phyloP scores from a whole-genome alignment of 2,329 filamentous ascomycete genomes.

The Teratosphaeria zuluensis region DNA sequence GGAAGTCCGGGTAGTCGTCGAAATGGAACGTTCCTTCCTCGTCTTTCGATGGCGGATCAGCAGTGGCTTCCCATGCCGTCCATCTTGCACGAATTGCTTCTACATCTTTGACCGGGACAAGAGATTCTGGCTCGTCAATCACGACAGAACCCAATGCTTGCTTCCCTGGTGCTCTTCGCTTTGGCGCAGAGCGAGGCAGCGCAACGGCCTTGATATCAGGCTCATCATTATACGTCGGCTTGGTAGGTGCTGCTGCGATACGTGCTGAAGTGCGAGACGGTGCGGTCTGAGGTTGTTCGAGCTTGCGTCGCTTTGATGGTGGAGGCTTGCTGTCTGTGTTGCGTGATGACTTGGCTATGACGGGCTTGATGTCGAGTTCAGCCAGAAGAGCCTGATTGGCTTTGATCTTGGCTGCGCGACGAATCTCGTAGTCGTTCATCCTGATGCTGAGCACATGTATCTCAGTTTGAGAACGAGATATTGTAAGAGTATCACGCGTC shows the following conservation, averaged over 20 bases:
- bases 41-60: conserved; percentile 33
- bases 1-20: conserved; percentile 33
- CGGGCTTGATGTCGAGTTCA: conserved; percentile 35
- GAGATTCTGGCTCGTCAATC: conserved; percentile 8
- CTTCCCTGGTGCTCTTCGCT: conserved; percentile 2
- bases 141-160: conserved; percentile 6
- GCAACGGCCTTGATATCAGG: conserved; percentile 17
- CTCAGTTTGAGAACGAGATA: neutral
- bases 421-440: conserved; percentile 38
- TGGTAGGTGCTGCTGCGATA: conserved; percentile 31
- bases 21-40: conserved; percentile 36
- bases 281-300: conserved; percentile 14
- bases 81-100: conserved; percentile 30
- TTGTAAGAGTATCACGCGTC: neutral
- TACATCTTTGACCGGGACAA: conserved; percentile 22
- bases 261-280: conserved; percentile 40
- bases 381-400: conserved; percentile 40
- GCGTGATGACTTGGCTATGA: conserved; percentile 9
- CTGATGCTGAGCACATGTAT: neutral
- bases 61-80: conserved; percentile 36
- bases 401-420: conserved; percentile 40
- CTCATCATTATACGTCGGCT: conserved; percentile 31
- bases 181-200: conserved; percentile 13
- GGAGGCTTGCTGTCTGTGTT: conserved; percentile 14
- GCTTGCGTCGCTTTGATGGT: conserved; percentile 33